Conservation (phyloP, 2,329 filamentous ascomycete species). For the Penicillium sumatraense region DNA sequence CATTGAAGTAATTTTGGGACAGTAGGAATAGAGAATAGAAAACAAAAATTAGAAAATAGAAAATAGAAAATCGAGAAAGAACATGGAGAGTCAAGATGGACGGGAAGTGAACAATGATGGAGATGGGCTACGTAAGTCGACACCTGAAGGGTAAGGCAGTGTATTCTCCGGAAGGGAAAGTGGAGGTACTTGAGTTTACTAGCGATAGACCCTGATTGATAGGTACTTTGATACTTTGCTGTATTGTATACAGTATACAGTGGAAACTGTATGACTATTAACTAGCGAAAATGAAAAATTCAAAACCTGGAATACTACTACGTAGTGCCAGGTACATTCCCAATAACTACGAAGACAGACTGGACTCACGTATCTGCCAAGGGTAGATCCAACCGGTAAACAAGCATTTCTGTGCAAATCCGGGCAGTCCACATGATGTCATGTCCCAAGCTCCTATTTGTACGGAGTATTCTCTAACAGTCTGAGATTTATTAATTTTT, state of each 20-base stretch:
- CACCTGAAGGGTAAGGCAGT: not conserved
- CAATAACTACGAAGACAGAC: too few species aligned
- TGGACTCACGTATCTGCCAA: too few species aligned
- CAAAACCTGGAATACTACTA: not conserved
- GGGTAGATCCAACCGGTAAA: not conserved
- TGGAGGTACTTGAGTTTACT: not conserved
- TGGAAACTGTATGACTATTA: not conserved
- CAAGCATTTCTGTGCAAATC: conserved; percentile 4
- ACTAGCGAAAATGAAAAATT: too few species aligned
- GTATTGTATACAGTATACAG: not conserved
- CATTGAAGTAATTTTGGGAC: too few species aligned
- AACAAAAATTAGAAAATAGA: not conserved
- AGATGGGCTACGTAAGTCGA: not conserved
- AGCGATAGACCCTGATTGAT: not conserved
- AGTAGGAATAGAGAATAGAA: not conserved
- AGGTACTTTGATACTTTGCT: not conserved
- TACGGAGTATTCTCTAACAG: too few species aligned
- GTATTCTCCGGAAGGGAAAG: not conserved
- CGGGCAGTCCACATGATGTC: conserved; percentile 6
- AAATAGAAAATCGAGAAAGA: not conserved
- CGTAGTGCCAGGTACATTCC: too few species aligned
- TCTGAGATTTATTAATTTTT: too few species aligned
- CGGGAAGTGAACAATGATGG: too few species aligned
- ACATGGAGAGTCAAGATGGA: not conserved
- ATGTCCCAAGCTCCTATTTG: not conserved